Percentiles rank a stretch among this genome's conserved stretches.
Conservation (phyloP, 306 rosid species). For the Prunus armeniaca region DNA sequence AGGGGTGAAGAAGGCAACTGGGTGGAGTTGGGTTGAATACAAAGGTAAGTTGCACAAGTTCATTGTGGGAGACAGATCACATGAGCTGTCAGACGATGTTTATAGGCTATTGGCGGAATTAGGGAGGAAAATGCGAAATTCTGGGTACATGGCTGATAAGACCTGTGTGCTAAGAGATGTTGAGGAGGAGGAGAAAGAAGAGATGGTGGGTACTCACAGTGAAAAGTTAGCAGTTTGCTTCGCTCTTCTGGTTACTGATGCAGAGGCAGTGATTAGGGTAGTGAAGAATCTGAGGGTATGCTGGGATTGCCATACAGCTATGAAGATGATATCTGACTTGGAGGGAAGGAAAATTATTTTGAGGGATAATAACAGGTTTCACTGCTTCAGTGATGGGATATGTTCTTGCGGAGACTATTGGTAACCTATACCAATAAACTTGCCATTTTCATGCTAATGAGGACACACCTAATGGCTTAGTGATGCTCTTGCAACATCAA, state of each 20-base stretch:
- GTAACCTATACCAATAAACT: constrained; percentile 8
- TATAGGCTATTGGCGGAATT: constrained; percentile 32
- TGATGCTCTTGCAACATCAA: background rate
- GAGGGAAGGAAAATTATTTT: constrained; percentile 30
- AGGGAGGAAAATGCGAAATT: constrained; percentile 32
- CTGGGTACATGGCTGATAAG: constrained; percentile 38
- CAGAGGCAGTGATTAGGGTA: constrained; percentile 33
- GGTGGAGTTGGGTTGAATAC: constrained; percentile 63
- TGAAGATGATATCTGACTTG: constrained; percentile 35
- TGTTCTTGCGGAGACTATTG: constrained; percentile 45
- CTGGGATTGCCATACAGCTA: constrained; percentile 39
- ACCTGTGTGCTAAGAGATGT: constrained; percentile 46
- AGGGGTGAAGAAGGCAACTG: constrained; percentile 50
- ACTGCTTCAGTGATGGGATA: constrained; percentile 29
- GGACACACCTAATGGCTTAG: background rate
- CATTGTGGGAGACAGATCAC: constrained; percentile 41
- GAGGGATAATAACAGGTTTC: constrained; percentile 43
- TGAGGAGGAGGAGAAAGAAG: constrained; percentile 57
- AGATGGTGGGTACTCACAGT: constrained; percentile 50
- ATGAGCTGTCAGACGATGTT: constrained; percentile 38
- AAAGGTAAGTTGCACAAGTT: constrained; percentile 42
- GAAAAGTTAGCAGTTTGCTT: constrained; percentile 54
- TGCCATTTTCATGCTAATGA: background rate
- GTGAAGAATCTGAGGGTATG: constrained; percentile 43
- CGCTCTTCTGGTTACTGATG: constrained; percentile 37